A percentile compares a stretch with the other conserved stretches of the same genome.
These are phyloP conservation scores for Lagenidium sp. DNA, from an alignment of 352 stramenopile species.

Conservation along the genomic window DNA sequence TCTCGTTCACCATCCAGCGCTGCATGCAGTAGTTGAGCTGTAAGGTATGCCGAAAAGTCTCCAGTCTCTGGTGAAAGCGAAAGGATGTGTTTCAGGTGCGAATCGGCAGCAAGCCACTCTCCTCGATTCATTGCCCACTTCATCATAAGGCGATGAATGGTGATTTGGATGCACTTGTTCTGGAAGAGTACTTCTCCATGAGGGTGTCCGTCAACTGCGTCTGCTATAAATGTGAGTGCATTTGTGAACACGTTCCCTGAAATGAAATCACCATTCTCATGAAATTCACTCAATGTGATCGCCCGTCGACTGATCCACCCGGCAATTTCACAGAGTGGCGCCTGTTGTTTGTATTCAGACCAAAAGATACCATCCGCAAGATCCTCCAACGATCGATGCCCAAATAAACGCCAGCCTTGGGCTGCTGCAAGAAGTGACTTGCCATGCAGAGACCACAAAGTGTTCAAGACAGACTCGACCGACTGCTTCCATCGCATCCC, in stretches of 20 bases:
- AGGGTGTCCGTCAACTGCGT: too few relatives aligned
- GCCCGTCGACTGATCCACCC: constrained; percentile 39
- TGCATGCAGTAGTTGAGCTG: constrained; percentile 25
- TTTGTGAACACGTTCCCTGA: constrained; percentile 1
- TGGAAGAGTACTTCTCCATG: too few relatives aligned
- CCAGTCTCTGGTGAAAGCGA: constrained; percentile 33
- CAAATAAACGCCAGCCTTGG: constrained; percentile 40
- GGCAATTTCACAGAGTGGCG: constrained; percentile 36
- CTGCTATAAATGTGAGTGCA: constrained; percentile 1
- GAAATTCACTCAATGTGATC: too few relatives aligned
- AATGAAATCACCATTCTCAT: too few relatives aligned
- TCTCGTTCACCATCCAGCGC: constrained; percentile 16
- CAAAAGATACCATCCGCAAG: constrained; percentile 42
- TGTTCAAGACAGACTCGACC: constrained; percentile 42
- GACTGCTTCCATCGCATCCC: constrained; percentile 52
- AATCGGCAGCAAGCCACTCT: constrained; percentile 24
- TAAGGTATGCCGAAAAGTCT: constrained; percentile 35
- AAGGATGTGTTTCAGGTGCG: constrained; percentile 33
- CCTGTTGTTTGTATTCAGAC: constrained; percentile 41
- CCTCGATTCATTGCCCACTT: constrained; percentile 39
- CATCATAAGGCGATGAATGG: constrained; percentile 40
- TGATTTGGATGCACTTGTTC: constrained; percentile 24
- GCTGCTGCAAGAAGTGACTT: constrained; percentile 37
- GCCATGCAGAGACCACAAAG: constrained; percentile 56
- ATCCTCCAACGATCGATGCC: constrained; percentile 30